A percentile compares a stretch with the other conserved stretches of the same genome.
These are phyloP conservation scores for Daldinia concentrica DNA, from an alignment of 495 filamentous ascomycete species.

Conservation along the genomic window DNA sequence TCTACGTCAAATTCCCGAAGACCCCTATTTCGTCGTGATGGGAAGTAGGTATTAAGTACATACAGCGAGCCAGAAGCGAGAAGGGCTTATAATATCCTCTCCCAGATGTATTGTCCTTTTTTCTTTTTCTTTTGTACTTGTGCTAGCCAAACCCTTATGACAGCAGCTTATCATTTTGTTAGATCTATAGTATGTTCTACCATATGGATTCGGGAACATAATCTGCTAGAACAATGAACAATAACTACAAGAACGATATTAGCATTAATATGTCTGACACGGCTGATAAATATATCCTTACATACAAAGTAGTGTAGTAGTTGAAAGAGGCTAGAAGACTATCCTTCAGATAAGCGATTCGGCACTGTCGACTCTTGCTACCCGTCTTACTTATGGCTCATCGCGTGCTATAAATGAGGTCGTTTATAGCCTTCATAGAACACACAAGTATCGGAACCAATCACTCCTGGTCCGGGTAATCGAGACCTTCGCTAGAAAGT, in stretches of 20 bases:
- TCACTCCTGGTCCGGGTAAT: slow-evolving; percentile 1
- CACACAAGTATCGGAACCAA: background rate
- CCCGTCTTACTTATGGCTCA: background rate
- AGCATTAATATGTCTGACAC: background rate
- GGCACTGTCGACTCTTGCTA: background rate
- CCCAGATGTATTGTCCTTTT: background rate
- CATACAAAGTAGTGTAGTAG: background rate
- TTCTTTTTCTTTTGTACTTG: background rate
- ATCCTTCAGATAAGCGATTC: slow-evolving; percentile 14
- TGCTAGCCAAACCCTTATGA: background rate
- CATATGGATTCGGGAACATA: background rate
- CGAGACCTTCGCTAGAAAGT: background rate
- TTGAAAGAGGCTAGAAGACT: background rate
- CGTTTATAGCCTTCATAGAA: background rate
- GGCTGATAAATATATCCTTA: slow-evolving; percentile 27
- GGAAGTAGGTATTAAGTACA: background rate
- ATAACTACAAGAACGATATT: background rate
- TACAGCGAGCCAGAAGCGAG: background rate
- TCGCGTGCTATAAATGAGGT: slow-evolving; percentile 4
- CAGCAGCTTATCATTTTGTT: background rate
- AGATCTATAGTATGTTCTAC: slow-evolving; percentile 4
- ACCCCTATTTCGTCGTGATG: slow-evolving; percentile 10
- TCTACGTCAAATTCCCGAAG: background rate
- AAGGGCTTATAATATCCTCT: background rate
- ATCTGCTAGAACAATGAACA: background rate